These are phyloP conservation scores for Macrotyloma uniflorum DNA, from an alignment of 306 rosid species.

Conservation along the genomic window DNA sequence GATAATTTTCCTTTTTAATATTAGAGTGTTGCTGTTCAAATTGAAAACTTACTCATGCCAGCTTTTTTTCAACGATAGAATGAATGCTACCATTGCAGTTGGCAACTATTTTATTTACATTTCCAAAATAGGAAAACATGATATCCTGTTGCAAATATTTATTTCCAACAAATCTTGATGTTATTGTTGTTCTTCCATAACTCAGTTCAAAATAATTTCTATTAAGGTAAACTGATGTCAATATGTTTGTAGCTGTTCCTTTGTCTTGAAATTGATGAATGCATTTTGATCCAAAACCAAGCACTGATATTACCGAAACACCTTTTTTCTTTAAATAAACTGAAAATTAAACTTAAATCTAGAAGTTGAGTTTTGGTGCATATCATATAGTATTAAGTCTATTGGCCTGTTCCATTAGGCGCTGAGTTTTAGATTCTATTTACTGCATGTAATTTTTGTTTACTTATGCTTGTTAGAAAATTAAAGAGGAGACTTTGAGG, in stretches of 20 bases:
- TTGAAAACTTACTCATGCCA: background rate
- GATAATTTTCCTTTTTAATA: conserved; percentile 19
- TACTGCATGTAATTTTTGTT: background rate
- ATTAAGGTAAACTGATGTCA: background rate
- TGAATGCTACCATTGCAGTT: background rate
- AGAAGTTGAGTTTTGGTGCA: background rate
- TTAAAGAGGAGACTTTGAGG: no score
- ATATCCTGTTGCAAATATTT: background rate
- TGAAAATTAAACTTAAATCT: background rate
- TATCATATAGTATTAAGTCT: background rate
- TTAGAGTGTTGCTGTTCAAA: background rate
- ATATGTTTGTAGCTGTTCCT: background rate
- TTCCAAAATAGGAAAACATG: background rate
- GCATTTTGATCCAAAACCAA: background rate
- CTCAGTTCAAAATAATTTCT: background rate
- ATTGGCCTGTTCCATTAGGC: no score
- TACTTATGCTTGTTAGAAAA: background rate
- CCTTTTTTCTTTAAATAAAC: background rate
- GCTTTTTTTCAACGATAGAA: background rate
- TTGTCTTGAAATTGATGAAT: background rate
- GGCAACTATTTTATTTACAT: conserved; percentile 1
- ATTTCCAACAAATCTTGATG: conserved; percentile 1
- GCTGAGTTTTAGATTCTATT: conserved; percentile 13
- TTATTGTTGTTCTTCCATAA: background rate
- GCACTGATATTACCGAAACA: background rate